Evolutionary conservation across 2,329 filamentous ascomycete species (phyloP).

Genomic region (Fusarium protoensiforme): DNA sequence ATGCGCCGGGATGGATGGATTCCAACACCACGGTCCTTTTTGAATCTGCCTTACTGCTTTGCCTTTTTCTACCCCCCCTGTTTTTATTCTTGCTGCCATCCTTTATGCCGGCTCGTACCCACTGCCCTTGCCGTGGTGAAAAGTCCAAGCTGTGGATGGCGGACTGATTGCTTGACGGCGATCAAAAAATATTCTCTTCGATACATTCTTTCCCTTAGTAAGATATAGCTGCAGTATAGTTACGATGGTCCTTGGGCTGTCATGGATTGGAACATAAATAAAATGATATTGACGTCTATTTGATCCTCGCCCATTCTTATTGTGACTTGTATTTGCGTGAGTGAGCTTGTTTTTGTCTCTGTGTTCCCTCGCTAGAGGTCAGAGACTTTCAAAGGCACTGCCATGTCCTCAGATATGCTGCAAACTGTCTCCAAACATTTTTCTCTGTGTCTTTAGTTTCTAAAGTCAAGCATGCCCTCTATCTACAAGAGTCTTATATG

Average conservation of each 20-base stretch:
- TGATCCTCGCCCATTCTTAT: background rate
- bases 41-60: background rate
- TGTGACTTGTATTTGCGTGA: background rate
- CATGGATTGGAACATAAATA: constrained; percentile 11
- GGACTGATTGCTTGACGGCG: background rate
- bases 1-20: background rate
- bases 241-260: constrained; percentile 11
- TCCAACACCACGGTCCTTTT: background rate
- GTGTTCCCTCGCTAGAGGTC: background rate
- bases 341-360: background rate
- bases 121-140: background rate
- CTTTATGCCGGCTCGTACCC: background rate
- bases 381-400: background rate
- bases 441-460: background rate
- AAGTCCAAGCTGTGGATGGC: background rate
- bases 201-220: constrained; percentile 31
- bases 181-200: constrained; percentile 19
- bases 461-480: background rate
- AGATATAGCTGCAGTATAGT: constrained; percentile 19
- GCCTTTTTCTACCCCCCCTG: background rate
- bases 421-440: background rate
- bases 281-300: background rate
- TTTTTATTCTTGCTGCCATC: background rate
- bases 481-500: background rate
- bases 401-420: background rate